Percentiles rank a stretch among this genome's conserved stretches.
phyloP scores from a whole-genome alignment of 2,329 filamentous ascomycete species.

The Fusarium armeniacum region DNA sequence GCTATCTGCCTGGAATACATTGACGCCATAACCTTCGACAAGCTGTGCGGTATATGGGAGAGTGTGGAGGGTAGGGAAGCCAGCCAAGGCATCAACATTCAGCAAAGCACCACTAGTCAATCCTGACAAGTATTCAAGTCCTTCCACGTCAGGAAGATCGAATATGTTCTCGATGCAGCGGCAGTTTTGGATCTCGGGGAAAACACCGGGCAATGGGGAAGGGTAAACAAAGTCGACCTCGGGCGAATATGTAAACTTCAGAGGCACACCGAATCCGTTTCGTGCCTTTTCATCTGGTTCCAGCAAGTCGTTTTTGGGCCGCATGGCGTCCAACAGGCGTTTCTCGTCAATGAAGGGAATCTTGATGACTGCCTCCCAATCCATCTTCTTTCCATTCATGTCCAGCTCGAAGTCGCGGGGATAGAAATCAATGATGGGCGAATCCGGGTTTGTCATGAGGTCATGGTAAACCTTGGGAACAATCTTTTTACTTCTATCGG shows the following conservation, averaged over 20 bases:
- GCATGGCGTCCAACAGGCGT: slow-evolving; percentile 87
- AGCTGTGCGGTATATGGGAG: slow-evolving; percentile 85
- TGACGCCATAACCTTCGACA: slow-evolving; percentile 82
- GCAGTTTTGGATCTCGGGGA: slow-evolving; percentile 88
- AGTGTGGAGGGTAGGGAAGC: slow-evolving; percentile 91
- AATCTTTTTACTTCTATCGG: slow-evolving; percentile 96
- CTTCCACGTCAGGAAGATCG: slow-evolving; percentile 92
- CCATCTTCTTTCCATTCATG: slow-evolving; percentile 99
- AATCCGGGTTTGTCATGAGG: slow-evolving; percentile 90
- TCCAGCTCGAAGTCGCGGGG: slow-evolving; percentile 96
- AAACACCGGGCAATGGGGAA: slow-evolving; percentile 88
- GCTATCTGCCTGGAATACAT: slow-evolving; percentile 95
- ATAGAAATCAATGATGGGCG: slow-evolving; percentile 98
- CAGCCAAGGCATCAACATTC: slow-evolving; percentile 85
- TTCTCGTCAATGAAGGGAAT: slow-evolving; percentile 98
- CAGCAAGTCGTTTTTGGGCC: slow-evolving; percentile 83
- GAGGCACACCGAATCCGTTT: slow-evolving; percentile 90
- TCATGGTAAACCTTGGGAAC: slow-evolving; percentile 89
- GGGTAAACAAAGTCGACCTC: slow-evolving; percentile 86
- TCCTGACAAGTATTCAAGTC: slow-evolving; percentile 85
- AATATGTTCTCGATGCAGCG: slow-evolving; percentile 97
- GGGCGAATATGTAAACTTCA: slow-evolving; percentile 91
- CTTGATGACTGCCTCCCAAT: slow-evolving; percentile 99
- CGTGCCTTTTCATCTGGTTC: slow-evolving; percentile 82
- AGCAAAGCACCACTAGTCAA: slow-evolving; percentile 87